Base-by-base conservation (phyloP, 805 yeast species). In the Cyberlindnera sargentensis region DNA sequence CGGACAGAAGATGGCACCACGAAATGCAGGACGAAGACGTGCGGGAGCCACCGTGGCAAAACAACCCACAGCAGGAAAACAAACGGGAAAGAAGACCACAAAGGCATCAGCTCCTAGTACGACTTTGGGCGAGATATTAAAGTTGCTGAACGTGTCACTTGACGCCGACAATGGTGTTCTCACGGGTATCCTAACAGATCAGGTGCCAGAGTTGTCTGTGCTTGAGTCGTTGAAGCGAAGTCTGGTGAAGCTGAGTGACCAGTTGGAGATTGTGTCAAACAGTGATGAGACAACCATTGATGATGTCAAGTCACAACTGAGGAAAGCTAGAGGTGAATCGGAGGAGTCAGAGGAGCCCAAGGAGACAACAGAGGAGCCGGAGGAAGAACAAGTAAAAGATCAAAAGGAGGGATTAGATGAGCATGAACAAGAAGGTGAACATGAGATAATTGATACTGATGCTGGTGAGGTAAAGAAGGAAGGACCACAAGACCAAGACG, bases 81-180 rank as follows among this genome's bases (percentile, higher is more conserved):
- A 43, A 43, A 57, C 52, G 20, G 59, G 55, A 9, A 52, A 46
- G 58, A 55, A 47, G 55, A 58, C 53, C 43, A 56, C 57, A 3
- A 53, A 48, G 42, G 53, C 58, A 5, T 58, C 58, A 23, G 56
- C 62, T 8, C 76, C 79, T 1, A 64, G 74, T 1, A 51, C 58
- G 27, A 63, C 71, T 4, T 47, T 83, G 41, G 71, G 71, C 28
- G 73, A 75, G 43, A 72, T 83, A 10, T 63, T 82, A 42, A 64
- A 65, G 37, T 77, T 75, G 48, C 60, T 81, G 33, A 67, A 71
- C 38, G 59, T 83, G 42, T 63, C 75, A 1, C 82, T 76, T 55
- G 85, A 82, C 52, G 65, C 73, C 4, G 74, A 76, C 34, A 66
- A 74, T 15, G 89, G 89, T 2, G 60, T 76, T 41, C 61, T 83